Evolutionary conservation across 169 alveolate species (phyloP), one percentile per base, ranked within the genome.

Genomic region (Cryptosporidium muris): DNA sequence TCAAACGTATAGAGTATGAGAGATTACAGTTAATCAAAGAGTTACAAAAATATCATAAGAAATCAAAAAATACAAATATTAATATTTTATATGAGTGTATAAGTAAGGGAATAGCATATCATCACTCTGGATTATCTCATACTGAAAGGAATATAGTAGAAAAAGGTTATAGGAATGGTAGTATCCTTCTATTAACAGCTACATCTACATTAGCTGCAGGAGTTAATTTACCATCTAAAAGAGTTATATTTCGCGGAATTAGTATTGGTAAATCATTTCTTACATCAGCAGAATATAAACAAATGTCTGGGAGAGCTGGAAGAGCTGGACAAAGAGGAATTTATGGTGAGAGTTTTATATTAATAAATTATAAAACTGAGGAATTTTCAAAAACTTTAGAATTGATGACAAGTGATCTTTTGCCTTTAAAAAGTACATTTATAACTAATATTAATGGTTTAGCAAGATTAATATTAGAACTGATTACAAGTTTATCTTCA

Each of bases 201-300:
- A 93, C 96, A 37, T 89, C 94, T 34, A 93, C 96, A 4, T 89
- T 93, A 16, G 96, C 96, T 2, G 94, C 94, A 1, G 96, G 96
- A 11, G 96, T 93, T 51, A 93, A 93, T 82, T 88, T 93, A 9
- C 96, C 96, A 3, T 94, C 95, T 7, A 90, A 90, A 48, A 91
- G 95, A 67, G 96, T 93, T 80, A 81, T 93, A 14, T 82, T 93
- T 49, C 81, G 93, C 14, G 88, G 92, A 1, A 89, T 91, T 7
- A 89, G 88, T 51, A 80, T 90, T 56, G 90, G 95, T 25, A 80
- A 45, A 25, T 89, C 91, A 37, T 80, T 74, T 40, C 54, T 93
- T 56, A 88, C 90, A n/a, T 65, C 80, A 14, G 88, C 89, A 34
- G 85, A 89, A 38, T 93, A 89, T 64, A 88, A 90, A 64, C 93